Evolutionary conservation across 2,329 filamentous ascomycete genomes (phyloP), one percentile per base, ranked within the genome.

Genomic region (Pestalotiopsis fici): DNA sequence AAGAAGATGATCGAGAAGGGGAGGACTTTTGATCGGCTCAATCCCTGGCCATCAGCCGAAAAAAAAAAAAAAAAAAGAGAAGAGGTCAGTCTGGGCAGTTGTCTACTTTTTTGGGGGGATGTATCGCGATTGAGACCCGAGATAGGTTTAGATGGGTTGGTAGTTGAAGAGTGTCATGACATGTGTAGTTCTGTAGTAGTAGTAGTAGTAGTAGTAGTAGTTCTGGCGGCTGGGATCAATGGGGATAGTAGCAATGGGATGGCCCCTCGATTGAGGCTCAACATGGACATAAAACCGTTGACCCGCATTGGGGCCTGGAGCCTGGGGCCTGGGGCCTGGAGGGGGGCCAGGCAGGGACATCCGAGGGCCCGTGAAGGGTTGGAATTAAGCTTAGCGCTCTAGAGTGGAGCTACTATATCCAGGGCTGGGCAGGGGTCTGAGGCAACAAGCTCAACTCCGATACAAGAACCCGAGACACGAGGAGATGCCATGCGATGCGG

Each of bases 361-460:
- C 35, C 21, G 23, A 35, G 47, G 61, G 61, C 43, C 28, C 37
- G 39, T 55, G 43, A 21, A 18, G n/a, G 23, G n/a, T 15, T 13
- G 21, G 13, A 64, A 39, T 23, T 47, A 57, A 59, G 63, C 50
- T 65, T 65, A 65, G 63, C 37, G 28, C 21, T 15, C 28, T 43
- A 27, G 54, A 27, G 27, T 23, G n/a, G 39, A 25, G 39, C 50
- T 21, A 6, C 23, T 18, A 35, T 35, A 35, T 35, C 31, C 31
- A 35, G 31, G 31, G 31, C 31, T 31, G 28, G n/a, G 12, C 63
- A n/a, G 63, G 63, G 63, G 63, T 65, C 63, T 65, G 63, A 65
- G 50, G 63, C 63, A 57, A 25, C 21, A 25, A 37, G 25, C 63
- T 57, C 35, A 23, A 50, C 21, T 56, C 28, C 47, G 35, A 37